Conservation (phyloP, 768 basidiomycete species). For the Tephrocybe sp. region DNA sequence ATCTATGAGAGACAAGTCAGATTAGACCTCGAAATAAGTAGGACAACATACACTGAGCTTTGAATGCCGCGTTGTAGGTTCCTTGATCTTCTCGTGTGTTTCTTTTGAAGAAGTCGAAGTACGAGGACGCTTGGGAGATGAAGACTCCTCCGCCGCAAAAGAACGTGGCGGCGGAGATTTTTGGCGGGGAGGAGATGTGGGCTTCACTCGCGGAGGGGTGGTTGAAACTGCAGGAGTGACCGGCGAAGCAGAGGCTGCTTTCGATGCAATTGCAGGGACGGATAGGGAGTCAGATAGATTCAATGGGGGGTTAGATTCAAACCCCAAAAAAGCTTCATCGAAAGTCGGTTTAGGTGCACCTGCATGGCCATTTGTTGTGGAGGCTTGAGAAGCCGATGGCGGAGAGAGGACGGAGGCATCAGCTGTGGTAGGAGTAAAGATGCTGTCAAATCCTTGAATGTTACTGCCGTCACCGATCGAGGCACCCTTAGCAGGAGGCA, state of each 20-base stretch:
- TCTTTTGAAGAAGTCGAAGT: constrained; percentile 62
- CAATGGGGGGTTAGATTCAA: constrained; percentile 35
- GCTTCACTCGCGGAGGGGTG: constrained; percentile 33
- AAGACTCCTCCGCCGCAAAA: constrained; percentile 8
- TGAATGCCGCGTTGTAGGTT: constrained; percentile 57
- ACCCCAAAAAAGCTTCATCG: constrained; percentile 57
- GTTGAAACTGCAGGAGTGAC: constrained; percentile 18
- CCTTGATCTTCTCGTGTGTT: constrained; percentile 53
- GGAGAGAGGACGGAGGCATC: background rate
- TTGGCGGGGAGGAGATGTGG: constrained; percentile 36
- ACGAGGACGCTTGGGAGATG: constrained; percentile 58
- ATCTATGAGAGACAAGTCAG: constrained; percentile 34
- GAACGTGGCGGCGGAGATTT: constrained; percentile 50
- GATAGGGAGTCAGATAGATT: constrained; percentile 38
- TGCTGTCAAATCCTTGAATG: constrained; percentile 30
- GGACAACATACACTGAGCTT: constrained; percentile 68
- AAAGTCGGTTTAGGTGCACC: constrained; percentile 24
- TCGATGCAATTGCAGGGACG: constrained; percentile 20
- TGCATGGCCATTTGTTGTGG: constrained; percentile 4
- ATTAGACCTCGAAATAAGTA: background rate
- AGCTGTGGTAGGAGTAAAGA: constrained; percentile 20
- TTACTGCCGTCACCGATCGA: constrained; percentile 1
- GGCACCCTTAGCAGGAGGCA: constrained; percentile 21
- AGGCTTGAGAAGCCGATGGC: constrained; percentile 1
- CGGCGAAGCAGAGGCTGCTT: constrained; percentile 13